Evolutionary conservation across 2,329 filamentous ascomycete species (phyloP), one percentile per base, ranked within the genome.

Genomic region (Venturia asperata): DNA sequence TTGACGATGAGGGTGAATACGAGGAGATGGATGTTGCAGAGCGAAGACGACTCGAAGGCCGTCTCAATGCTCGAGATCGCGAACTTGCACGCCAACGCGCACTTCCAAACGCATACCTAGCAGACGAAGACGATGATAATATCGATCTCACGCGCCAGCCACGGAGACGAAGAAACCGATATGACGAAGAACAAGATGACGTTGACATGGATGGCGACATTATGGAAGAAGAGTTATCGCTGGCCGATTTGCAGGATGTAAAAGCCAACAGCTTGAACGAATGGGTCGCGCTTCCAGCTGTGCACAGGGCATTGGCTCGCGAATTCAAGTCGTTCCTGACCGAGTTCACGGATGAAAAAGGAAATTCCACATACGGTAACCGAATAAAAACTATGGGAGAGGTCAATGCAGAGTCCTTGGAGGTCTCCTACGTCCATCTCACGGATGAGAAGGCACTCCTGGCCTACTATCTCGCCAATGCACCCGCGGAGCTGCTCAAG

Each of bases 241-340:
- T 97, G 0, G 93, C 97, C 77, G 91, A 91, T 15, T 82, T 99
- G 52, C 87, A 90, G 68, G 94, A 99, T 74, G 88, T 97, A 68
- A 99, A 99, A 76, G 92, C 94, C 21, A 85, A 91, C 21, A 96
- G 90, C 70, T 81, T 99, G 73, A 95, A 92, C 0, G 94, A 99
- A 69, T 99, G 95, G 95, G 89, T 99, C 52, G 87, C 91, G 17
- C 88, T 92, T 70, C 90, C 91, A 3, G 86, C 91, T 17, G 94
- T 99, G 15, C 91, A 96, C 77, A 86, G 91, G 70, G 95, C 92
- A 1, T 94, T 99, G 76, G 92, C 92, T 74, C 86, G 93, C 72
- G 94, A 99, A 77, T 99, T 99, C 85, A 96, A 96, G 76, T 89
- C 90, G 3, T 99, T 99, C 80, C 80, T 99, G 71, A 97, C 94